Conservation (phyloP, 148 eudicot species). For the Fagopyrum esculentum region DNA sequence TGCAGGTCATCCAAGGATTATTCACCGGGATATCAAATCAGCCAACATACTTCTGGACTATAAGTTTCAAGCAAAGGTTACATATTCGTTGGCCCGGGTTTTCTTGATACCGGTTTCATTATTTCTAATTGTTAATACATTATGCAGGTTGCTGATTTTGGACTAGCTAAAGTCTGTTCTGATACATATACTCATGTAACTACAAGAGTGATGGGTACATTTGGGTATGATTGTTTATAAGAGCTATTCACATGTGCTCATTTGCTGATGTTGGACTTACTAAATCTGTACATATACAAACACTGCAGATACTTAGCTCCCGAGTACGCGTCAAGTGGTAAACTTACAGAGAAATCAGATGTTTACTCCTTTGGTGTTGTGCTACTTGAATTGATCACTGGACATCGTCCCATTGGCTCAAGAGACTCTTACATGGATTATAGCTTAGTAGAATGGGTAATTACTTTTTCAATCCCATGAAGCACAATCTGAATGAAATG, state of each 20-base stretch:
- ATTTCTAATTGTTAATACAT: neutral
- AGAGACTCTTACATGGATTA: no score
- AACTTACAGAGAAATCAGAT: conserved; percentile 63
- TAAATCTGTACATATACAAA: no score
- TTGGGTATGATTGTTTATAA: conserved; percentile 35
- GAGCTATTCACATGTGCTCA: neutral
- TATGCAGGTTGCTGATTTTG: conserved; percentile 65
- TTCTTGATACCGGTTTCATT: neutral
- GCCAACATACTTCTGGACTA: conserved; percentile 70
- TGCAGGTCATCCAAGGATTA: conserved; percentile 73
- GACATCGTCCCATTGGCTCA: conserved; percentile 20
- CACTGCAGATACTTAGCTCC: conserved; percentile 69
- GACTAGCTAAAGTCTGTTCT: conserved; percentile 55
- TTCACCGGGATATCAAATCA: conserved; percentile 80
- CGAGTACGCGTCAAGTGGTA: conserved; percentile 65
- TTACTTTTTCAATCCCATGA: no score
- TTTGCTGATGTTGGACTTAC: no score
- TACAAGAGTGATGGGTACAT: conserved; percentile 83
- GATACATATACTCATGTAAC: conserved; percentile 72
- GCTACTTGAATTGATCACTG: conserved; percentile 66
- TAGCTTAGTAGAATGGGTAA: conserved; percentile 12
- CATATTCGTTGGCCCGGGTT: neutral
- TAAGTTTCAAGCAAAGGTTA: conserved; percentile 68
- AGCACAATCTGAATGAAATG: no score
- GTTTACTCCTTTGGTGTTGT: conserved; percentile 67